Evolutionary conservation across 805 yeast genomes (phyloP), one percentile per base, ranked within the genome.

Genomic region (Tetrapisispora phaffii): DNA sequence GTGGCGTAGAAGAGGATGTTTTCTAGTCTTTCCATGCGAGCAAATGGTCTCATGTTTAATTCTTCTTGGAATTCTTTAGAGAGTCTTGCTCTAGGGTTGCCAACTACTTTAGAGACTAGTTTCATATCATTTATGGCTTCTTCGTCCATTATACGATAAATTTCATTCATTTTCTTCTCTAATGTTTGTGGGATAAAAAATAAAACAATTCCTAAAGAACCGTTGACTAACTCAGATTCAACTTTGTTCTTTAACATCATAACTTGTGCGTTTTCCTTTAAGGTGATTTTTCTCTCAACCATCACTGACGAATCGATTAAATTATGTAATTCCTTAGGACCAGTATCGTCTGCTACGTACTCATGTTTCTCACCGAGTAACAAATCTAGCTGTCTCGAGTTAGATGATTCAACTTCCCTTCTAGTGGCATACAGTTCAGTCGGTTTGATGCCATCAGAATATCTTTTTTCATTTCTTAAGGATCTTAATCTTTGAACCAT

Each of bases 201-300:
- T 3, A 70, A 47, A 1, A 93, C 82, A 33, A 72, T 77, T 0
- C 99, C 99, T 33, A 90, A 69, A 0, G 96, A 77, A 2, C 99
- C 98, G 65, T 93, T 93, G 34, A 93, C 97, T 33, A 93, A 68
- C 16, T 58, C 58, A 2, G 71, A 66, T 9, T 78, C 82, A 51
- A 85, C 89, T 24, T 75, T 72, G 60, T 93, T 93, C 55, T 85
- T 86, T 52, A 93, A 66, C 73, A 86, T 79, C 96, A 93, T 89
- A 1, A 93, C 97, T 63, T 93, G 98, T 0, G 96, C 94, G 32
- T 86, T 87, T 44, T 77, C 80, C 60, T 89, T 90, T 51, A 93
- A 66, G 2, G 68, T 71, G 15, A 93, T 57, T 7, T 54, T 58
- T 46, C 74, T 72, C 23, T 82, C 84, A 38, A 93, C 94, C 83